Conservation (phyloP, 495 filamentous ascomycete species). For the Tuber melanosporum region DNA sequence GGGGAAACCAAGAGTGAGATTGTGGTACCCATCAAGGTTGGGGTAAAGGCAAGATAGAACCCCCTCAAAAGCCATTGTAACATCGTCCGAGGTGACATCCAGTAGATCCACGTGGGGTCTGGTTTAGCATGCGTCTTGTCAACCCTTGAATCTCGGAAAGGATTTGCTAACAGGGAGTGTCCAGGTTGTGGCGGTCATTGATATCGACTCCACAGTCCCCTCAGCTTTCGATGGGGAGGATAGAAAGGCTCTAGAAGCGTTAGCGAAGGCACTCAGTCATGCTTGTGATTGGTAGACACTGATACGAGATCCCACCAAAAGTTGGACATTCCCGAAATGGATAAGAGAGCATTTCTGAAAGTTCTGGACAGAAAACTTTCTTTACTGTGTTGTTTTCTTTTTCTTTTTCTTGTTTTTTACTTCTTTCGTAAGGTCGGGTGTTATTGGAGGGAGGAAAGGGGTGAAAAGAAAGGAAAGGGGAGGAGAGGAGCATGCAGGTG, state of each 20-base stretch:
- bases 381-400: background rate
- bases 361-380: conserved; percentile 5
- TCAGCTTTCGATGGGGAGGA: conserved; percentile 74
- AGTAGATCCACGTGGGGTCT: background rate
- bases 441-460: conserved; percentile 5
- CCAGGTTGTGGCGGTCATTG: conserved; percentile 78
- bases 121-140: conserved; percentile 2
- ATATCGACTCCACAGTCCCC: conserved; percentile 69
- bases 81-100: background rate
- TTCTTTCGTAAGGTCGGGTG: background rate
- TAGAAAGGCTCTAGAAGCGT: conserved; percentile 57
- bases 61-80: background rate
- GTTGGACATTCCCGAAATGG: conserved; percentile 12
- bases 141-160: conserved; percentile 4
- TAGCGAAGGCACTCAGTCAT: conserved; percentile 59
- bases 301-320: conserved; percentile 8
- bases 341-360: conserved; percentile 12
- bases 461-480: conserved; percentile 3
- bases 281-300: conserved; percentile 64
- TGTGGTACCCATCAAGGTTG: conserved; percentile 70
- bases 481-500: conserved; percentile 1
- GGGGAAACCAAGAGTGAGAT: conserved; percentile 77
- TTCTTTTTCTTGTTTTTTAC: background rate
- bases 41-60: conserved; percentile 50
- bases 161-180: conserved; percentile 27